Evolutionary conservation across 305 asterid species (phyloP), one percentile per base, ranked within the genome.

Genomic region (Lippia alba): DNA sequence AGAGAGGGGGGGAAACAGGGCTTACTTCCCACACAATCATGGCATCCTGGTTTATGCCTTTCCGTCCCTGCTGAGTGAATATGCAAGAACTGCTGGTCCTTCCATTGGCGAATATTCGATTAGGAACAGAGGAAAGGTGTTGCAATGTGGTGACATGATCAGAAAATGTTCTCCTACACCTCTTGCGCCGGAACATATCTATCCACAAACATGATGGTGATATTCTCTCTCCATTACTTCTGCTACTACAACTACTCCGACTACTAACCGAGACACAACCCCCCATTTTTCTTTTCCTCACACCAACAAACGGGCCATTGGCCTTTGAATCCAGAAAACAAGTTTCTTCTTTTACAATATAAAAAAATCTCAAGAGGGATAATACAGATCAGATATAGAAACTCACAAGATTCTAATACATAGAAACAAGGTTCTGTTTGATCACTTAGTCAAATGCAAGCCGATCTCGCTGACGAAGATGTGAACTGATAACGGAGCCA

Each of bases 11-110:
- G 44, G 44, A 56, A 83, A 49, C 10, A 14, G 24, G 48, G 80
- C 89, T 79, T 81, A 94, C 99, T 82, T 94, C 99, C 99, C 99
- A 94, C 55, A 94, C 98, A 53, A 94, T 85, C 99, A 94, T 94
- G 67, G 97, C 97, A 67, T 94, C 99, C 68, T 94, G 99, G 73
- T 94, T 94, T 69, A 94, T 87, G 76, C 99, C 99, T 74, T 94
- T 94, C 67, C 99, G 90, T 6, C 99, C 99, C 75, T 94, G 99
- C 79, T 94, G 99, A 72, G 99, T 94, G 80, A 82, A 94, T 83
- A 94, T 82, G 85, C 99, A 94, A 59, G 98, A 87, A 76, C 75
- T 79, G 34, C 77, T 83, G 76, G 90, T 91, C 81, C 84, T 86
- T 12, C 96, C 99, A 54, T 94, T 94, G 46, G 96, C 53, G 75